A percentile compares a stretch with the other conserved stretches of the same genome.
Conservation (phyloP, 768 basidiomycete genomes). For the Pilatotrama ljubarskyi region DNA sequence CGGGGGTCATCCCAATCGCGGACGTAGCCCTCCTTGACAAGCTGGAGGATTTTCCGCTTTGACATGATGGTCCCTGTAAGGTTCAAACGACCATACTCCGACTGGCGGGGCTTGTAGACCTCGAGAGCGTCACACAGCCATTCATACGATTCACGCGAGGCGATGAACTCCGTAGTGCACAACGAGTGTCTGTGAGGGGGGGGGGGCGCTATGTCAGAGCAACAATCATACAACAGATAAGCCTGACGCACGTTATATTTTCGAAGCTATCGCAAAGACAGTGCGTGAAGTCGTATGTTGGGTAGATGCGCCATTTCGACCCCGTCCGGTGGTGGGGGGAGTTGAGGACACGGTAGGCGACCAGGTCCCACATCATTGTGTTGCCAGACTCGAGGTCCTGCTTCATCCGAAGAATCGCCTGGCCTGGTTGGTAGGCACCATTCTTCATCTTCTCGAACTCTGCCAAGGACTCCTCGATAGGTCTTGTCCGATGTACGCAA, state of each 20-base stretch:
- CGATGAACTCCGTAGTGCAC: conserved; percentile 94
- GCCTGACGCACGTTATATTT: conserved; percentile 86
- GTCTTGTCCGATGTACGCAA: conserved; percentile 84
- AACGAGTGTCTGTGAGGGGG: conserved; percentile 78
- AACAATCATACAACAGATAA: not conserved
- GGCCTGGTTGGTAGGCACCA: conserved; percentile 87
- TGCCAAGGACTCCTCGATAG: conserved; percentile 79
- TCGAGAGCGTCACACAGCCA: conserved; percentile 99
- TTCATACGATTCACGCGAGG: conserved; percentile 95
- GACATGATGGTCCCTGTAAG: conserved; percentile 95
- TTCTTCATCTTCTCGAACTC: conserved; percentile 94
- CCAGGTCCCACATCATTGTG: conserved; percentile 99
- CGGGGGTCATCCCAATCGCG: conserved; percentile 97
- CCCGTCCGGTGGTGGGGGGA: conserved; percentile 92
- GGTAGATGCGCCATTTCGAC: conserved; percentile 95
- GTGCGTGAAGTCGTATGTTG: conserved; percentile 98
- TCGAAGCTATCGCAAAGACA: conserved; percentile 98
- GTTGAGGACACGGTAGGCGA: conserved; percentile 91
- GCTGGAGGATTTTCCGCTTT: conserved; percentile 89
- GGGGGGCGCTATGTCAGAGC: not conserved
- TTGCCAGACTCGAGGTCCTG: conserved; percentile 91
- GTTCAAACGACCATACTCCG: conserved; percentile 92
- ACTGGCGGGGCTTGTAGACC: conserved; percentile 96
- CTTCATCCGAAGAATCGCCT: conserved; percentile 96
- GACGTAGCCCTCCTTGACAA: conserved; percentile 85